Base-by-base conservation (phyloP, 371 early-diverging fungal species). In the Lichtheimia hyalospora region DNA sequence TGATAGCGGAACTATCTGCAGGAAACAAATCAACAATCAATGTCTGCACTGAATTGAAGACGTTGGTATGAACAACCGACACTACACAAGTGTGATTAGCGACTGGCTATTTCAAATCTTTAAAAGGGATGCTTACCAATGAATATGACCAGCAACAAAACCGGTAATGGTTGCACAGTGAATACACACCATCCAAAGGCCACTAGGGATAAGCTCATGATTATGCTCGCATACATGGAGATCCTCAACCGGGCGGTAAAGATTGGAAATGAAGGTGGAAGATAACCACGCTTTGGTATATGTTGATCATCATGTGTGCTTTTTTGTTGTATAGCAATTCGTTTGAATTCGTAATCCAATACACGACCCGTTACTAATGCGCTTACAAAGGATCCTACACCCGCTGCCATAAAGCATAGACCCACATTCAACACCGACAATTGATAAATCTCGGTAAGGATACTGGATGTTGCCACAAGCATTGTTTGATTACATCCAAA, bases 11-110 rank as follows among this genome's bases (percentile, higher is more conserved):
- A 23, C 72, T 57, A 52, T 66, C 61, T 13, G 64, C 66, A 27
- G 75, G 75, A 50, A 61, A 73, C 13, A 76, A 49, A 21, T 76
- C 77, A 1, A 76, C 57, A 16, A 68, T 20, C 18, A 76, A 28
- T 2, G 77, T 69, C 27, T 72, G 73, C 1, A 65, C 65, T 5
- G 27, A 25, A 20, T 18, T 44, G 16, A 15, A 51, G 14, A 60
- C 13, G 53, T 43, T 8, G n/a, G 23, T 20, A 8, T n/a, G 25
- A 3, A 14, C 50, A 42, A 41, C 23, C 14, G 25, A 40, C 14
- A 60, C 60, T 60, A 23, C 5, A 28, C 24, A 16, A 21, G 43
- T 8, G 7, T 42, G 6, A 24, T 42, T 7, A n/a, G 5, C 24
- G 14, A 39, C 5, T 16, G 10, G 14, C 23, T 50, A 14, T 16